These are phyloP conservation scores for Trichoderma semiorbis DNA, from an alignment of 2,329 filamentous ascomycete genomes.

Conservation along the genomic window DNA sequence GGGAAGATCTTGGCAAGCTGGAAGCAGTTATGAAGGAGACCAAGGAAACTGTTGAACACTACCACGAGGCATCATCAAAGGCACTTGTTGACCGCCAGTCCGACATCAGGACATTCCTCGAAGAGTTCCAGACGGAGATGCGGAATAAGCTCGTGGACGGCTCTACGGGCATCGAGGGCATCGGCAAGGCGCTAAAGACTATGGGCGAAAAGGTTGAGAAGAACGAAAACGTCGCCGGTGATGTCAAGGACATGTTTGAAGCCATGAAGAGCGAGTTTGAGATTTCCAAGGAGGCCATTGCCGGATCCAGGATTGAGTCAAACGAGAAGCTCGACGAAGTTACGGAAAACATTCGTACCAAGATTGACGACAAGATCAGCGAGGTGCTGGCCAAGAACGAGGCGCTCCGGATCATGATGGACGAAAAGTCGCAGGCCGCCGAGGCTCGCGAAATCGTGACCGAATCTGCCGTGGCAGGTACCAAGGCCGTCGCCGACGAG, in stretches of 20 bases:
- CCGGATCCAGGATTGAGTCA: constrained; percentile 75
- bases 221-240: constrained; percentile 56
- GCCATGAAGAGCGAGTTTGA: constrained; percentile 84
- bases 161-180: constrained; percentile 64
- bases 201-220: constrained; percentile 61
- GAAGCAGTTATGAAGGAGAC: constrained; percentile 67
- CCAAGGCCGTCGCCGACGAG: constrained; percentile 80
- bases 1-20: constrained; percentile 66
- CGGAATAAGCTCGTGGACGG: constrained; percentile 75
- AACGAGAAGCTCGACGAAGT: constrained; percentile 70
- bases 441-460: constrained; percentile 72
- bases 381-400: constrained; percentile 86
- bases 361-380: constrained; percentile 64
- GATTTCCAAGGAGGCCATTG: constrained; percentile 74
- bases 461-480: constrained; percentile 68
- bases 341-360: constrained; percentile 50
- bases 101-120: constrained; percentile 73
- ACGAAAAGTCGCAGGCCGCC: constrained; percentile 68
- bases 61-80: constrained; percentile 71
- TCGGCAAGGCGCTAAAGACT: constrained; percentile 67
- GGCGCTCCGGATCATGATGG: constrained; percentile 70
- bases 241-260: constrained; percentile 68
- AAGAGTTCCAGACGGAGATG: constrained; percentile 73
- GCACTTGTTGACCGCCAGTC: constrained; percentile 78
- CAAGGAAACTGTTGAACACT: constrained; percentile 62